phyloP scores from a whole-genome alignment of 2,329 filamentous ascomycete species.

The Arthroderma sp. region DNA sequence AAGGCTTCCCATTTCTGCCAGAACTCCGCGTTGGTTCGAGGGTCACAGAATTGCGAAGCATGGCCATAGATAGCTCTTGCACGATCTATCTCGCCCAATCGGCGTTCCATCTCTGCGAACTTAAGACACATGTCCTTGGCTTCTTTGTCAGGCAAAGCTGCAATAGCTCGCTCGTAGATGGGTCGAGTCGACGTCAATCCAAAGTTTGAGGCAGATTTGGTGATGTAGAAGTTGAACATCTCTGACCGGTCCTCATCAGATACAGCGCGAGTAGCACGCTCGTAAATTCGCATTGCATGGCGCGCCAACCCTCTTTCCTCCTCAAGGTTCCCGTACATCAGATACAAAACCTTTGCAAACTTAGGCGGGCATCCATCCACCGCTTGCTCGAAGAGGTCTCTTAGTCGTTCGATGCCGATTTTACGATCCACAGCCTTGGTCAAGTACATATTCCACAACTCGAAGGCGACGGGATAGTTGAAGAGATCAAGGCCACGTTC shows the following conservation, averaged over 20 bases:
- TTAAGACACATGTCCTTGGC: slow-evolving; percentile 98
- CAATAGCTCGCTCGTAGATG: slow-evolving; percentile 93
- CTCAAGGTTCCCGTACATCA: slow-evolving; percentile 97
- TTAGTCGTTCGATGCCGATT: slow-evolving; percentile 83
- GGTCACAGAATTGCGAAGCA: slow-evolving; percentile 93
- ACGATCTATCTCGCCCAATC: slow-evolving; percentile 85
- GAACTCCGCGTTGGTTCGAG: slow-evolving; percentile 75
- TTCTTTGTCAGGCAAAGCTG: slow-evolving; percentile 81
- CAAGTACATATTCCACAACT: slow-evolving; percentile 95
- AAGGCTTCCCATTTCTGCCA: slow-evolving; percentile 97
- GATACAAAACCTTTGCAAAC: slow-evolving; percentile 88
- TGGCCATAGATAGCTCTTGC: slow-evolving; percentile 93
- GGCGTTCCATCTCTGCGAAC: slow-evolving; percentile 91
- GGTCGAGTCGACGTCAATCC: slow-evolving; percentile 85
- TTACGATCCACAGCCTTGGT: slow-evolving; percentile 95
- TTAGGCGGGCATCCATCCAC: slow-evolving; percentile 89
- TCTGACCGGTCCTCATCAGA: slow-evolving; percentile 87
- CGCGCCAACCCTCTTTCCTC: slow-evolving; percentile 88
- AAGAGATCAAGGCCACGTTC: slow-evolving; percentile 96
- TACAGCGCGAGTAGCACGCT: slow-evolving; percentile 87
- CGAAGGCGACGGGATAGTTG: slow-evolving; percentile 94
- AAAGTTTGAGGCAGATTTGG: slow-evolving; percentile 95
- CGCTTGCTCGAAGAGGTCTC: slow-evolving; percentile 94
- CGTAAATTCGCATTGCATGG: slow-evolving; percentile 98
- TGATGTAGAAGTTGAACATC: slow-evolving; percentile 99